Evolutionary conservation across 495 filamentous ascomycete species (phyloP), one percentile per base, ranked within the genome.

Genomic region (Hypoxylon crocopeplum): DNA sequence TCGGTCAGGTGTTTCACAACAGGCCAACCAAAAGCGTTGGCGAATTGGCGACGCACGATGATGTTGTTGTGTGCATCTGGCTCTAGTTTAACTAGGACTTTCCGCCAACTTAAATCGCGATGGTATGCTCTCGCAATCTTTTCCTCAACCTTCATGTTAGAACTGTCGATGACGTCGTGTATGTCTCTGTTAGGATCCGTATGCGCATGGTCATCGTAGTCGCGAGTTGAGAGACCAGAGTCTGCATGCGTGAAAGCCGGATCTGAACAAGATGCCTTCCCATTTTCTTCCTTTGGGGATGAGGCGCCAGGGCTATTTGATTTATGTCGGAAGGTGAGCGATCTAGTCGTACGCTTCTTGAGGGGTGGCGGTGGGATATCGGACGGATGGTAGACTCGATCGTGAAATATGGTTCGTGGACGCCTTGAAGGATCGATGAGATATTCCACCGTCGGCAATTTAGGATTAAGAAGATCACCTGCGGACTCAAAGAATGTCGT

Each of bases 21-120:
- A 0, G 93, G 93, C 94, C 94, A 98, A 2, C 94, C 94, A 66
- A 96, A 96, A 0, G 94, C 94, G 69, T 98, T 98, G 51, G 92
- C 88, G 62, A 98, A 98, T 84, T 90, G 93, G 24, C 94, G 86
- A 20, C 94, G 88, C 15, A 98, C 94, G 54, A 97, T 88, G 52
- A 98, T 93, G 69, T 98, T 98, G 73, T 98, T 98, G 72, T 98
- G 94, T 2, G 94, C 94, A 78, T 98, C 94, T 1, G 94, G 94
- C 69, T 98, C 94, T 7, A 98, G 80, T 36, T 93, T 85, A 16
- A 98, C 94, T 7, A 98, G 84, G 2, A 98, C 94, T 69, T 98
- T 98, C 8, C 94, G 88, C 94, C 94, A 98, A 3, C 88, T 88
- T 15, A 98, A 75, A 59, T 88, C 89, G 5, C 84, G 82, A 69